Percentiles rank a stretch among this genome's conserved stretches.
Evolutionary conservation across 495 filamentous ascomycete genomes (phyloP).

Genomic region (Pyrenopolyporus hunteri): DNA sequence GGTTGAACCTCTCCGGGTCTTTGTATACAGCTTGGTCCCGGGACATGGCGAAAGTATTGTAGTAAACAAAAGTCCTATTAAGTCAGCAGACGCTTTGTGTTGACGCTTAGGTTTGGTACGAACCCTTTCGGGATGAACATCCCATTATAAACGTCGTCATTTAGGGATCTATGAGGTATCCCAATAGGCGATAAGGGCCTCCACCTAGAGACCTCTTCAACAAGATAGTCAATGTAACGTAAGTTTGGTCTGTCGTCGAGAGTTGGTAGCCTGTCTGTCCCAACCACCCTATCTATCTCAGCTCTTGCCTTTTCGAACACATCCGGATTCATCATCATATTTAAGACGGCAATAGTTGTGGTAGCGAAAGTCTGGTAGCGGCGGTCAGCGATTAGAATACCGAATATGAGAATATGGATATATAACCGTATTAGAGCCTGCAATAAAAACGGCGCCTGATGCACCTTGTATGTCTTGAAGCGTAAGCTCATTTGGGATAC

Average conservation of each 20-base stretch:
- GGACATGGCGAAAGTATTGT: constrained; percentile 55
- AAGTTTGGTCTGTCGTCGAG: constrained; percentile 58
- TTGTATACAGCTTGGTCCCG: constrained; percentile 48
- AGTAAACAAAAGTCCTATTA: constrained; percentile 49
- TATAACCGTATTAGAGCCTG: constrained; percentile 56
- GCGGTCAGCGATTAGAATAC: background rate
- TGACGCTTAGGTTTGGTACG: background rate
- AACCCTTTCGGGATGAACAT: constrained; percentile 54
- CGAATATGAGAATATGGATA: background rate
- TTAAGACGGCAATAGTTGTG: constrained; percentile 48
- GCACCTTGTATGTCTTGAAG: constrained; percentile 57
- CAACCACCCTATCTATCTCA: constrained; percentile 63
- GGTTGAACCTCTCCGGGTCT: constrained; percentile 51
- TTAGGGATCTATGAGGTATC: constrained; percentile 60
- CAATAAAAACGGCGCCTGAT: constrained; percentile 56
- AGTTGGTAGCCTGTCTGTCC: constrained; percentile 53
- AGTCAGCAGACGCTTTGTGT: background rate
- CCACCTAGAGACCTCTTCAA: constrained; percentile 68
- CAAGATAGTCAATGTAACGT: constrained; percentile 56
- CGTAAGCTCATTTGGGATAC: constrained; percentile 44
- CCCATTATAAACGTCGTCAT: constrained; percentile 60
- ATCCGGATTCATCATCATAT: constrained; percentile 51
- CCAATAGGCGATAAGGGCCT: constrained; percentile 64
- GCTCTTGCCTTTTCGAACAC: constrained; percentile 61
- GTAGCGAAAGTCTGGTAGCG: constrained; percentile 46